These are phyloP conservation scores for Lactarius hatsudake DNA, from an alignment of 768 basidiomycete genomes.

Conservation along the genomic window DNA sequence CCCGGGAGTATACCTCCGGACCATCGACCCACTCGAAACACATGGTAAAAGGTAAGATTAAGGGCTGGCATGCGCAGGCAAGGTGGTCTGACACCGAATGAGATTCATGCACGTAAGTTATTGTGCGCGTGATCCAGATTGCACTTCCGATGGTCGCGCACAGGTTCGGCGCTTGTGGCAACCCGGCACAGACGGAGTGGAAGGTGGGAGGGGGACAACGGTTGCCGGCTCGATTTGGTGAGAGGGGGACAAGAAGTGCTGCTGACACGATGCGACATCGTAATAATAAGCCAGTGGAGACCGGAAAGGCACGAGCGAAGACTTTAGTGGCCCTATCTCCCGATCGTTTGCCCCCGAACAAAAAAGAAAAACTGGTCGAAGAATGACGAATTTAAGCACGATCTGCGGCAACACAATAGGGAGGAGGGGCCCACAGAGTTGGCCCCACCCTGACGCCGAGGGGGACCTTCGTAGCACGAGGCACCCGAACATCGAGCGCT, in stretches of 20 bases:
- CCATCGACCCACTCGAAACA: slow-evolving; percentile 1
- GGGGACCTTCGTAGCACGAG: slow-evolving; percentile 22
- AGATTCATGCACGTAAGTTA: not conserved
- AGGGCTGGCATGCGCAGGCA: slow-evolving; percentile 14
- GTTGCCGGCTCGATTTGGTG: not conserved
- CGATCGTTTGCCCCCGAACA: not conserved
- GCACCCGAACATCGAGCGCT: not conserved
- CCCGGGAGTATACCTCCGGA: not conserved
- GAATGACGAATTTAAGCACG: slow-evolving; percentile 22
- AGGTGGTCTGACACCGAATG: not conserved
- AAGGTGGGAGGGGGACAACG: not conserved
- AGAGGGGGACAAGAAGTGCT: not conserved
- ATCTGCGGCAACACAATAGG: slow-evolving; percentile 25
- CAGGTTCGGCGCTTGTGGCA: not conserved
- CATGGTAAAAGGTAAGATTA: not conserved
- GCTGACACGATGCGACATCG: not conserved
- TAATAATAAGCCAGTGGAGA: not conserved
- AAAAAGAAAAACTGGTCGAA: not conserved
- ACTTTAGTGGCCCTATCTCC: not conserved
- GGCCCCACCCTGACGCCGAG: slow-evolving; percentile 7
- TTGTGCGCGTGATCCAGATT: slow-evolving; percentile 9
- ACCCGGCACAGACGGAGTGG: not conserved
- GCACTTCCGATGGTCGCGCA: slow-evolving; percentile 6
- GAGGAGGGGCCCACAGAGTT: slow-evolving; percentile 5
- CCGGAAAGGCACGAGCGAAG: slow-evolving; percentile 4